Evolutionary conservation across 306 rosid genomes (phyloP), one percentile per base, ranked within the genome.

Genomic region (Abrus pulchellus): DNA sequence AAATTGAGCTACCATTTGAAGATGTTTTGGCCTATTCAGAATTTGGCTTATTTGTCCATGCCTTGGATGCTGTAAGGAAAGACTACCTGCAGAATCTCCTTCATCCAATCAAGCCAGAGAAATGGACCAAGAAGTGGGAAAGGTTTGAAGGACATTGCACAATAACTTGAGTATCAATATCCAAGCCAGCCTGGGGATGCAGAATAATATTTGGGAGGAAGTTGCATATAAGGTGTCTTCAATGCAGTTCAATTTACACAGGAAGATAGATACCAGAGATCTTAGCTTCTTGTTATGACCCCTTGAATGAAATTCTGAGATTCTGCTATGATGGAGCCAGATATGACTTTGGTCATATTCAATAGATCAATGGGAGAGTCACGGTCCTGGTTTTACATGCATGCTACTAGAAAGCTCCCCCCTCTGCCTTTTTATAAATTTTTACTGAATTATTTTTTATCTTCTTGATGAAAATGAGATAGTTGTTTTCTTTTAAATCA

Each of bases 1-100:
- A 94, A 62, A 92, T 94, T 71, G 98, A 92, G 83, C 90, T 94
- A 60, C 98, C 98, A 13, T 94, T 84, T 56, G 98, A 91, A 83
- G 97, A 94, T 83, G 86, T 84, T 76, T 71, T 94, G 36, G 97
- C 92, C 85, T 94, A 94, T 92, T 86, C 98, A 3, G 69, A 91
- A 34, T 94, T 94, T 75, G 87, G 92, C 67, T 20, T 94, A 79
- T 91, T 92, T 11, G 90, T 91, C 30, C 85, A n/a, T 9, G 90
- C 93, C 13, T 59, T 86, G 0, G 94, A 94, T 70, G 89, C 97
- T 45, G 47, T 87, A 55, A 85, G 72, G 85, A 83, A 90, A 80
- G 97, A 91, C 36, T 90, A 87, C 85, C 75, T 94, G 48, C 83
- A 89, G 83, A 89, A 87, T 61, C 90, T 92, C 82, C 97, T 94